phyloP scores from a whole-genome alignment of 1,139 yeast genomes.

The Diutina siamensis region DNA sequence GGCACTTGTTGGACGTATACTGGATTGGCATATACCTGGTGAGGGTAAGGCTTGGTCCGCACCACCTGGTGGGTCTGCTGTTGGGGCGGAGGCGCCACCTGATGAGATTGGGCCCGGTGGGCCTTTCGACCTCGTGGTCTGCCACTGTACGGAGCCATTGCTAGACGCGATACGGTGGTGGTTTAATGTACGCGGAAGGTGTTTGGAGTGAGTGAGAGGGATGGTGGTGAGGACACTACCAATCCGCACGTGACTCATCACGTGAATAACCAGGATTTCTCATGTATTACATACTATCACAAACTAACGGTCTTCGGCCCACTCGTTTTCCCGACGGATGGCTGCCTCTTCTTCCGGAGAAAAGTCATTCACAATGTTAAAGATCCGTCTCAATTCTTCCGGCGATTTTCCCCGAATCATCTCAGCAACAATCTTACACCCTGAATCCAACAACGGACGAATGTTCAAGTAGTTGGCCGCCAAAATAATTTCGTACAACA shows the following conservation, averaged over 20 bases:
- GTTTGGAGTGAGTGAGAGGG: background rate
- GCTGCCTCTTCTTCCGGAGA: conserved; percentile 98
- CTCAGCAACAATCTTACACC: conserved; percentile 96
- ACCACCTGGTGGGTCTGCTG: background rate
- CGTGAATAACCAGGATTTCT: too few relatives aligned
- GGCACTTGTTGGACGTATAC: background rate
- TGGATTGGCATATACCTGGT: conserved; percentile 3
- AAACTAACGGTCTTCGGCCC: conserved; percentile 93
- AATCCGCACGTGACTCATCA: background rate
- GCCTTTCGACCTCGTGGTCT: conserved; percentile 3
- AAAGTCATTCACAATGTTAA: conserved; percentile 92
- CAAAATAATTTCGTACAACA: conserved; percentile 90
- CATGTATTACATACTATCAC: too few relatives aligned
- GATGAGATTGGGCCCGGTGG: background rate
- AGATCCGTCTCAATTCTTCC: conserved; percentile 91
- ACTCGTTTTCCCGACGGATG: conserved; percentile 91
- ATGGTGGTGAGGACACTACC: background rate
- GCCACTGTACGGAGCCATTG: background rate
- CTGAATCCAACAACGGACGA: conserved; percentile 85
- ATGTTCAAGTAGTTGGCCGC: conserved; percentile 96
- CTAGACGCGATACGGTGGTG: background rate
- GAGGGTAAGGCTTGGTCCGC: background rate
- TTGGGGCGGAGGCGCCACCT: background rate
- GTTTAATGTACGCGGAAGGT: too few relatives aligned
- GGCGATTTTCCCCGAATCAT: conserved; percentile 96